Base-by-base conservation (phyloP, 768 basidiomycete species). In the Peribolospora baueri region DNA sequence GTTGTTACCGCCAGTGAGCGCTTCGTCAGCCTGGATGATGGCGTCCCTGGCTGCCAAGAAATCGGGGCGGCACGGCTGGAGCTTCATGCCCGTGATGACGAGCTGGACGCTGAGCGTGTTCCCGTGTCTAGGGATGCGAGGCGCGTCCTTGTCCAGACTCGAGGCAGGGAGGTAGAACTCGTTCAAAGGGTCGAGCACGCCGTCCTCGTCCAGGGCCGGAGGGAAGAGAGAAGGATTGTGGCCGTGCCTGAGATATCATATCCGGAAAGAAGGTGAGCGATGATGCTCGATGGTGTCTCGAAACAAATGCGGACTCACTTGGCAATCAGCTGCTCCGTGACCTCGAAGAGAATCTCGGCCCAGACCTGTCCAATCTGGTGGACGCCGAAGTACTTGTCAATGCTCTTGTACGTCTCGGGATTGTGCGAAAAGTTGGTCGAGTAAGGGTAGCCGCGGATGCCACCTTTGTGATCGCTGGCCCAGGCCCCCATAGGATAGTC, bases 1-100 rank as follows among this genome's bases (percentile, higher is more conserved):
- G 73, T 98, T 98, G 75, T 87, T 84, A 3, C 91, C 91, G 10
- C 79, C 84, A 3, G 91, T 95, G 57, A 93, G 74, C 48, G 83
- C 69, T 65, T 84, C 71, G 66, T 95, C 91, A 25, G 91, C 88
- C 60, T 85, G 79, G 59, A 57, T 5, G 50, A 58, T 61, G 41
- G 61, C 61, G 48, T 60, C 61, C 13, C 57, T 57, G 10, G 59
- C 56, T 52, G 54, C 51, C 25, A 54, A 53, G 59, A 61, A 58
- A 14, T 54, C 47, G 5, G 91, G 91, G 38, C 81, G 75, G 70
- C 91, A 98, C 3, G 80, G 78, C 65, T 95, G 90, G 48, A 93
- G 71, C 74, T 95, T 95, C 88, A 98, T 91, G 7, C 74, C 88
- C 65, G 81, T 80, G 39, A 97, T 54, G 47, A 93, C 80, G 48